Conservation (phyloP, 129 eudicot genomes). For the Flaveria ramosissima region DNA sequence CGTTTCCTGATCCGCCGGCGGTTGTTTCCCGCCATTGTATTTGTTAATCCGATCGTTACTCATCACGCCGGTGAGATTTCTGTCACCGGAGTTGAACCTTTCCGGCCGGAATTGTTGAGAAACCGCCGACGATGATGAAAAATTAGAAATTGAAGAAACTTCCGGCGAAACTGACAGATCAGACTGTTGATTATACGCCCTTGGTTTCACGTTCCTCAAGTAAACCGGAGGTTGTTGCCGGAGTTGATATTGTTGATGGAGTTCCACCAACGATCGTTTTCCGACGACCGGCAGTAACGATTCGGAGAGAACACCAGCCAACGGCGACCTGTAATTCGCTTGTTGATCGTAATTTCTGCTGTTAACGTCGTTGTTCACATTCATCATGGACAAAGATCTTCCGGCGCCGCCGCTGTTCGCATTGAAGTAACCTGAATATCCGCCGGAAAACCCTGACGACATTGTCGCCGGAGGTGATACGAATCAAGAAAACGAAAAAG, state of each 20-base stretch:
- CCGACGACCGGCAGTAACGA: constrained; percentile 31
- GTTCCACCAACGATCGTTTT: constrained; percentile 70
- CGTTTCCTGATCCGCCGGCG: constrained; percentile 16
- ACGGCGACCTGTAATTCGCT: constrained; percentile 37
- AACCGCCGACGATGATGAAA: constrained; percentile 26
- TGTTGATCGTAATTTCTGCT: constrained; percentile 37
- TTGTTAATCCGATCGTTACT: constrained; percentile 20
- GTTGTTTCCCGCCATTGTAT: neutral
- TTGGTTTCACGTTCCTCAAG: constrained; percentile 57
- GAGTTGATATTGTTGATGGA: constrained; percentile 39
- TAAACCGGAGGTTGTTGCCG: constrained; percentile 32
- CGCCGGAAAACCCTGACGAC: constrained; percentile 67
- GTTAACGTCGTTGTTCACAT: constrained; percentile 19
- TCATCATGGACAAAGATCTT: constrained; percentile 39
- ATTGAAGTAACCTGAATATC: constrained; percentile 45
- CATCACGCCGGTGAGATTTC: constrained; percentile 15
- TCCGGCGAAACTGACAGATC: constrained; percentile 52
- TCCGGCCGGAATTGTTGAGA: constrained; percentile 18
- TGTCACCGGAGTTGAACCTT: constrained; percentile 18
- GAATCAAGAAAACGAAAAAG: constrained; percentile 14
- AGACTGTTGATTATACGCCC: constrained; percentile 41
- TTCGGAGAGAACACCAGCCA: constrained; percentile 3
- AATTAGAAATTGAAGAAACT: constrained; percentile 38
- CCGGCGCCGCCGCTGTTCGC: constrained; percentile 30
- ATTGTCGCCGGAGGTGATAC: constrained; percentile 28